Conservation (phyloP, 2,329 filamentous ascomycete species). For the Sarocladium oryzae region DNA sequence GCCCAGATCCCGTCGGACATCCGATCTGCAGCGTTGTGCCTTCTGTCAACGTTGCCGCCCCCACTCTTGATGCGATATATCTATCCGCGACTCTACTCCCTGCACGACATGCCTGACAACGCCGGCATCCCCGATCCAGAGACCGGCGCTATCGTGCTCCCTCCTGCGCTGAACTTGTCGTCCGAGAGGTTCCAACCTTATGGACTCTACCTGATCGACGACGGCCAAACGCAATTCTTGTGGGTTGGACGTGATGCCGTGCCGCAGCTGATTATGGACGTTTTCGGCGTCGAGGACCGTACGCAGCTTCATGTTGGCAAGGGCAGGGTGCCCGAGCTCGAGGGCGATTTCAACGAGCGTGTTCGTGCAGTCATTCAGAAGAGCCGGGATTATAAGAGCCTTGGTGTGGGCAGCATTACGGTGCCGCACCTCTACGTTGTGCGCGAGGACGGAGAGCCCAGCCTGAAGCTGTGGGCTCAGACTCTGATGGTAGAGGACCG, state of each 20-base stretch:
- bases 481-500: constrained; percentile 92
- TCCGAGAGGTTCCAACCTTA: constrained; percentile 84
- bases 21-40: constrained; percentile 83
- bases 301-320: constrained; percentile 87
- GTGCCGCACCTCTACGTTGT: constrained; percentile 90
- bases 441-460: constrained; percentile 91
- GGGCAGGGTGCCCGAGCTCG: constrained; percentile 75
- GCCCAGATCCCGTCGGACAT: constrained; percentile 92
- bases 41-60: constrained; percentile 87
- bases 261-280: constrained; percentile 78
- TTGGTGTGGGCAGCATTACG: constrained; percentile 88
- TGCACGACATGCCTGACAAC: constrained; percentile 94
- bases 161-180: constrained; percentile 76
- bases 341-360: constrained; percentile 94
- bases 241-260: constrained; percentile 94
- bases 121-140: constrained; percentile 79
- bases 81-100: constrained; percentile 74
- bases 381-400: constrained; percentile 78
- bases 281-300: constrained; percentile 82
- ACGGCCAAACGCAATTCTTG: constrained; percentile 94
- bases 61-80: constrained; percentile 92
- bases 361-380: constrained; percentile 87
- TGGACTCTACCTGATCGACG: constrained; percentile 92
- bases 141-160: constrained; percentile 84
- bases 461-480: constrained; percentile 92